Evolutionary conservation across 768 basidiomycete species (phyloP).

Genomic region (Xanthoconium purpureum): DNA sequence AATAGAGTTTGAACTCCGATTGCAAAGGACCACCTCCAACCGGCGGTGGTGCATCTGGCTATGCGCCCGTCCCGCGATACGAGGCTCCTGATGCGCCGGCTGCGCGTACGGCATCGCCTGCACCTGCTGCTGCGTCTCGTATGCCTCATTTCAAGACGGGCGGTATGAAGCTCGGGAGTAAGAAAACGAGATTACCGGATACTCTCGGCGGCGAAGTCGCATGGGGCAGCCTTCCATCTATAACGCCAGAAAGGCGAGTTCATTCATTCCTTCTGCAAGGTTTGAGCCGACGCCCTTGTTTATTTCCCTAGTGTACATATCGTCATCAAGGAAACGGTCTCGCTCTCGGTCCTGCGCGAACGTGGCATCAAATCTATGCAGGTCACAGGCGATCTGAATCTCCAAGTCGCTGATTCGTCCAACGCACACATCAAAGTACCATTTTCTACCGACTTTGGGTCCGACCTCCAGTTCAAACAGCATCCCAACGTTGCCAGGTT

Average conservation of each 20-base stretch:
- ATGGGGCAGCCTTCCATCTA: slow-evolving; percentile 67
- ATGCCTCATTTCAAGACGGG: slow-evolving; percentile 86
- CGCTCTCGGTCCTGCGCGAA: slow-evolving; percentile 79
- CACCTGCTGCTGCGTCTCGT: slow-evolving; percentile 47
- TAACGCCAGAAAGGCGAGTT: slow-evolving; percentile 70
- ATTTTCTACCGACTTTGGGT: slow-evolving; percentile 55
- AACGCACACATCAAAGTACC: slow-evolving; percentile 63
- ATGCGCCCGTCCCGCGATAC: slow-evolving; percentile 68
- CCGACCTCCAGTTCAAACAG: slow-evolving; percentile 90
- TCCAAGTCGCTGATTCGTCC: slow-evolving; percentile 77
- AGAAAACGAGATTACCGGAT: slow-evolving; percentile 83
- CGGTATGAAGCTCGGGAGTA: slow-evolving; percentile 95
- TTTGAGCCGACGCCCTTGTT: neutral
- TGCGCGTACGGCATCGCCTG: slow-evolving; percentile 41
- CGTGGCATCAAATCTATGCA: slow-evolving; percentile 90
- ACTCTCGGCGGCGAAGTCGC: slow-evolving; percentile 78
- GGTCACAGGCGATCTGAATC: slow-evolving; percentile 92
- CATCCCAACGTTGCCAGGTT: slow-evolving; percentile 95
- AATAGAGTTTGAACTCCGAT: slow-evolving; percentile 23
- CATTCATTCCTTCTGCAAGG: neutral
- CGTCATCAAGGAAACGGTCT: slow-evolving; percentile 78
- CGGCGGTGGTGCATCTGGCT: slow-evolving; percentile 66
- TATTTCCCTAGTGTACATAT: slow-evolving; percentile 68
- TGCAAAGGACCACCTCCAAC: no score
- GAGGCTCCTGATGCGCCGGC: slow-evolving; percentile 56